Evolutionary conservation across 345 rosid genomes (phyloP).

Genomic region (Boechera divaricarpa): DNA sequence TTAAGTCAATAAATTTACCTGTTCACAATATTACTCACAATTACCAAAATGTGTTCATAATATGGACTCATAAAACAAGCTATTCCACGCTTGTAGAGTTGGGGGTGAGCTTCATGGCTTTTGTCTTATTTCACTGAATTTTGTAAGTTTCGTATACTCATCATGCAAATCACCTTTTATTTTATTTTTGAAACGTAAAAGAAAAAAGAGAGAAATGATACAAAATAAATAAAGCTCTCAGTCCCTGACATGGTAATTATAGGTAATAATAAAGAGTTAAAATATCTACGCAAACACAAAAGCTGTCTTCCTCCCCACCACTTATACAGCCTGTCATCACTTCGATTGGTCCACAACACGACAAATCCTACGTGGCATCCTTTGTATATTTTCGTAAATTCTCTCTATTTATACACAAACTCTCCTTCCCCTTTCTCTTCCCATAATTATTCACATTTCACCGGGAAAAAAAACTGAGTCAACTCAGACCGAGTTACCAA

Average conservation of each 20-base stretch:
- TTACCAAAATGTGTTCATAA: background rate
- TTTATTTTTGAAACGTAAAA: background rate
- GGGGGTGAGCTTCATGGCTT: background rate
- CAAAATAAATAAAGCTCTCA: background rate
- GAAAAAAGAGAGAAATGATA: background rate
- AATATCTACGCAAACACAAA: conserved; percentile 26
- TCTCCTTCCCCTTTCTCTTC: conserved; percentile 17
- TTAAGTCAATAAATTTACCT: background rate
- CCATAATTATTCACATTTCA: conserved; percentile 20
- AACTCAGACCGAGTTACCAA: conserved; percentile 11
- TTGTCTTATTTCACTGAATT: background rate
- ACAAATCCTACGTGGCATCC: conserved; percentile 57
- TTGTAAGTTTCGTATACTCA: background rate
- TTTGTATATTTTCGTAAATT: background rate
- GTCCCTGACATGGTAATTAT: conserved; percentile 50
- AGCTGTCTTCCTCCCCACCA: conserved; percentile 61
- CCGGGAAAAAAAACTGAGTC: conserved; percentile 28
- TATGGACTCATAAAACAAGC: background rate
- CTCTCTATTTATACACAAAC: conserved; percentile 32
- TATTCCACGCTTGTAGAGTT: background rate
- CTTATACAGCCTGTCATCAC: conserved; percentile 65
- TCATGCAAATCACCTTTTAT: background rate
- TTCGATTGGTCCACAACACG: conserved; percentile 39
- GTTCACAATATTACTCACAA: background rate
- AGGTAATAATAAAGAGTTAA: conserved; percentile 34